Evolutionary conservation across 805 yeast species (phyloP), one percentile per base, ranked within the genome.

Genomic region (Saccharomyces mikatae): DNA sequence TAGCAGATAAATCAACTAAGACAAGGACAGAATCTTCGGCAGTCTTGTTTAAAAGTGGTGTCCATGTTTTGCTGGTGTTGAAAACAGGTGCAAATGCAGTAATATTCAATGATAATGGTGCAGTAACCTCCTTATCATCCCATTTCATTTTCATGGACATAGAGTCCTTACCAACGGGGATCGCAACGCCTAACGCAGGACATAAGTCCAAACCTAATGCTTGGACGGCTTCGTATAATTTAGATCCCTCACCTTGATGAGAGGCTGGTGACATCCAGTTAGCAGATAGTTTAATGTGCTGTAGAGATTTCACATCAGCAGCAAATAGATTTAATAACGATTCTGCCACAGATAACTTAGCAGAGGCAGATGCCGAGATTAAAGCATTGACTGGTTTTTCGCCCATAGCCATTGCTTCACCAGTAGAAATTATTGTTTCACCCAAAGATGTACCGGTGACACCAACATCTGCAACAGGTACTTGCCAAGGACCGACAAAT

Each of bases 121-220:
- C 89, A 58, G 94, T 84, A 47, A 94, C 98, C 71, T 89, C 96
- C 64, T 86, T 88, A 52, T 83, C 81, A 50, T 80, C 88, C 99
- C 99, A 94, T 66, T 86, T 85, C 98, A 94, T 94, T 76, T 90
- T 89, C 99, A 94, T 92, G 24, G 98, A 90, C 97, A 94, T 90
- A 36, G 97, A 90, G 72, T 94, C 99, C 75, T 94, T 94, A 62
- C 99, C 99, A 41, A 94, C 99, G 13, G 99, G 99, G 55, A 94
- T 89, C 22, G 95, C 79, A 58, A 94, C 74, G 47, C 96, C 97
- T 60, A 94, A 79, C 56, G 81, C 92, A 24, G 98, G 97, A 74
- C 99, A 94, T 64, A 95, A 78, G 60, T 89, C 97, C 67, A 91
- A 69, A 62, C 97, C 97, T 65, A 94, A 83, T 4, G 98, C 98